A percentile compares a stretch with the other conserved stretches of the same genome.
Conservation (phyloP, 176 grass and related monocot species). For the Cenchrus purpureus region DNA sequence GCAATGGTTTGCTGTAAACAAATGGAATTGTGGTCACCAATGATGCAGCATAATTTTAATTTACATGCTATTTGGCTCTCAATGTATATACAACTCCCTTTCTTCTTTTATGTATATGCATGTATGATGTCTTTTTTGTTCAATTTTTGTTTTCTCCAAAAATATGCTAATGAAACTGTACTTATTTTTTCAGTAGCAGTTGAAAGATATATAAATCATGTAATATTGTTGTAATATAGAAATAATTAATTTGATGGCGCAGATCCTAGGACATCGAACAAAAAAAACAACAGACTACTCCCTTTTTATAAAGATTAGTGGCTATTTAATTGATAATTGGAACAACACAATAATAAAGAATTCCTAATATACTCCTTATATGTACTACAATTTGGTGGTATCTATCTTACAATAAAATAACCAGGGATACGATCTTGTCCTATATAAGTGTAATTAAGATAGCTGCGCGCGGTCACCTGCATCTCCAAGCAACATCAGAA, state of each 20-base stretch:
- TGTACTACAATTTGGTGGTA: not conserved
- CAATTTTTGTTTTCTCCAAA: too few species aligned
- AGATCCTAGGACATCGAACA: not conserved
- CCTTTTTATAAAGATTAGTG: too few species aligned
- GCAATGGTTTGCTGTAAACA: not conserved
- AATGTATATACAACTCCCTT: too few species aligned
- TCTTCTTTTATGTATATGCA: not conserved
- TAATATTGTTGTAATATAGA: not conserved
- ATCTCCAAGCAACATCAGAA: slow-evolving; percentile 13
- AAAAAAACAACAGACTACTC: not conserved
- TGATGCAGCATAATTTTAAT: not conserved
- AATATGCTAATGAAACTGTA: not conserved
- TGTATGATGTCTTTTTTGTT: too few species aligned
- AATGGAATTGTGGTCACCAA: not conserved
- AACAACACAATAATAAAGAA: not conserved
- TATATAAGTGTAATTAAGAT: not conserved
- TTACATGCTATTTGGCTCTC: not conserved
- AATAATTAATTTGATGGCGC: not conserved
- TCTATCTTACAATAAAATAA: slow-evolving; percentile 25
- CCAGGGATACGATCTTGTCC: not conserved
- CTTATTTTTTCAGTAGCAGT: not conserved
- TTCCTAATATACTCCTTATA: not conserved
- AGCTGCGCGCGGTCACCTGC: slow-evolving; percentile 20
- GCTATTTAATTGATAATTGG: not conserved
- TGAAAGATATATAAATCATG: not conserved